Conservation (phyloP, 208 protist species). For the Sergeia podlipaevii region DNA sequence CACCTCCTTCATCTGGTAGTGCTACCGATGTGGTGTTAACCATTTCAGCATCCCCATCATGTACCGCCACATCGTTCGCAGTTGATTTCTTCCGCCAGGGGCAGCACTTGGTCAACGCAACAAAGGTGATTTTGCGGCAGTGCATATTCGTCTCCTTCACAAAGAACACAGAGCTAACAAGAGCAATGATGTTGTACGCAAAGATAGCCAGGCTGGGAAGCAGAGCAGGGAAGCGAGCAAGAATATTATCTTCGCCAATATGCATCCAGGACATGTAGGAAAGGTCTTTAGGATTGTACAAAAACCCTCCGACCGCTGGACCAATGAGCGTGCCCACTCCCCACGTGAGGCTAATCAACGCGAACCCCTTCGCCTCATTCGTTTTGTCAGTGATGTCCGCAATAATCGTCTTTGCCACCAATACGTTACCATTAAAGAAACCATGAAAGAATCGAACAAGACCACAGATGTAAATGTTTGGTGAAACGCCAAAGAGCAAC, state of each 20-base stretch:
- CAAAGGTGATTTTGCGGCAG: not conserved
- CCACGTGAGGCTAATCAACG: constrained; percentile 93
- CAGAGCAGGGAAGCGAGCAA: constrained; percentile 39
- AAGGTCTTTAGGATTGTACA: constrained; percentile 60
- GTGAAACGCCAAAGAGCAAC: constrained; percentile 38
- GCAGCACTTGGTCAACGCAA: constrained; percentile 1
- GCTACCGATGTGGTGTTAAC: not conserved
- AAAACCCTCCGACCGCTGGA: constrained; percentile 54
- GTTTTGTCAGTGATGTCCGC: constrained; percentile 69
- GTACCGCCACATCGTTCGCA: constrained; percentile 9
- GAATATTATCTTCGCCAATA: constrained; percentile 32
- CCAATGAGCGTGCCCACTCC: constrained; percentile 55
- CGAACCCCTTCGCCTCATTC: constrained; percentile 88
- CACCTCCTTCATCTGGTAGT: not conserved
- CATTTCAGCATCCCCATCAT: not conserved
- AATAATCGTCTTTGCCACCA: constrained; percentile 67
- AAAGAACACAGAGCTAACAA: constrained; percentile 31
- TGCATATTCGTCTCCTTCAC: constrained; percentile 41
- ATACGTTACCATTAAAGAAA: constrained; percentile 59
- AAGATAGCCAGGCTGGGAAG: constrained; percentile 39
- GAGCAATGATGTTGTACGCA: constrained; percentile 30
- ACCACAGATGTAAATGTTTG: constrained; percentile 34
- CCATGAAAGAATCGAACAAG: constrained; percentile 67
- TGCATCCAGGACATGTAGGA: constrained; percentile 21
- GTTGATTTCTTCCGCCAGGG: constrained; percentile 14